Conservation (phyloP, 768 basidiomycete genomes). For the Russula griseocarnosa region DNA sequence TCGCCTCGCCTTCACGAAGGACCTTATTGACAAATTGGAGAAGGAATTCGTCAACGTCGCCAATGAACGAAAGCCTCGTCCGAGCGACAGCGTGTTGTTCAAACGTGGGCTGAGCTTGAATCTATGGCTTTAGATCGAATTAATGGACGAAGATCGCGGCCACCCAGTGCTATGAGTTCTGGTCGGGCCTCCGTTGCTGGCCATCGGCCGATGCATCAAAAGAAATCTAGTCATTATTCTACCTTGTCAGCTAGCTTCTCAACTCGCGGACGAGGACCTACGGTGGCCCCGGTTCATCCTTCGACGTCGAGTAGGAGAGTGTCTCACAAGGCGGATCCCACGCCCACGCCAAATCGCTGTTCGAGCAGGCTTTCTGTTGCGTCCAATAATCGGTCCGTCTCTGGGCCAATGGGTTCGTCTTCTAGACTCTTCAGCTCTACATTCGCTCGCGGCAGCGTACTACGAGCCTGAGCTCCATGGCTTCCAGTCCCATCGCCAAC, state of each 20-base stretch:
- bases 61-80: constrained; percentile 56
- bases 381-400: constrained; percentile 60
- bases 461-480: constrained; percentile 52
- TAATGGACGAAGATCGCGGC: constrained; percentile 56
- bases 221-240: constrained; percentile 39
- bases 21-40: constrained; percentile 47
- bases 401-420: constrained; percentile 54
- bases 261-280: constrained; percentile 32
- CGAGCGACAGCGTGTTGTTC: constrained; percentile 64
- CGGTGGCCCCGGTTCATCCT: constrained; percentile 46
- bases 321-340: constrained; percentile 40
- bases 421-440: constrained; percentile 55
- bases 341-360: constrained; percentile 46
- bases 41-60: constrained; percentile 41
- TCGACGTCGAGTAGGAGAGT: constrained; percentile 45
- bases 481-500: constrained; percentile 38
- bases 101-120: constrained; percentile 76
- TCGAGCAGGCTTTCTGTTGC: constrained; percentile 56
- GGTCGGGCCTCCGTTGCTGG: constrained; percentile 45
- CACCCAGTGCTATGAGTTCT: constrained; percentile 62
- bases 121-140: constrained; percentile 76
- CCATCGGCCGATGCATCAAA: constrained; percentile 28
- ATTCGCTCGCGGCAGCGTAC: constrained; percentile 80
- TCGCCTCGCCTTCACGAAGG: constrained; percentile 61
- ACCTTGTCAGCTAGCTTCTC: constrained; percentile 39